phyloP scores from a whole-genome alignment of 1,139 yeast species.

The Geotrichum carabidarum region DNA sequence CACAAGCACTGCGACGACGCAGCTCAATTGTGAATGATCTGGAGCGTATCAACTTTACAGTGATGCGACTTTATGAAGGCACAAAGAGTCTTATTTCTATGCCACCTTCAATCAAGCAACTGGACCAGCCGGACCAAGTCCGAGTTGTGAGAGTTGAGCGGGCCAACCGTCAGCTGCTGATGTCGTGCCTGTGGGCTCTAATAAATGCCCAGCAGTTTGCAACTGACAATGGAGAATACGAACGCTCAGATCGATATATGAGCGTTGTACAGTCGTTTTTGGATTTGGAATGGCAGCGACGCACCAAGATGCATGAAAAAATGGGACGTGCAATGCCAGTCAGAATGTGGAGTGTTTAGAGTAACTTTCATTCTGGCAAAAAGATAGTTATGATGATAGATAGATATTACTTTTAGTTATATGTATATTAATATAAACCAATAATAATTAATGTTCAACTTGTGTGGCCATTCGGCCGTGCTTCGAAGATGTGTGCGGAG shows the following conservation, averaged over 20 bases:
- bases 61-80: slow-evolving; percentile 5
- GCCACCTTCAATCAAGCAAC: neutral
- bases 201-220: slow-evolving; percentile 2
- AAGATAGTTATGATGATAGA: neutral
- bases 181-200: slow-evolving; percentile 16
- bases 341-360: slow-evolving; percentile 5
- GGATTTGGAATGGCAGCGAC: slow-evolving; percentile 13
- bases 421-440: neutral
- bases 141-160: slow-evolving; percentile 15
- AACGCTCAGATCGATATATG: neutral
- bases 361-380: neutral
- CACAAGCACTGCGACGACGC: neutral
- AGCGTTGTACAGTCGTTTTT: slow-evolving; percentile 6
- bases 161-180: slow-evolving; percentile 8
- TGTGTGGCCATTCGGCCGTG: neutral
- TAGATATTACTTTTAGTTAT: neutral
- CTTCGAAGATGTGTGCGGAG: too few species aligned
- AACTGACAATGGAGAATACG: neutral
- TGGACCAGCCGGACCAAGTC: slow-evolving; percentile 6
- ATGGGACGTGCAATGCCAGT: slow-evolving; percentile 8
- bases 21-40: neutral
- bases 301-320: slow-evolving; percentile 11
- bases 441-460: neutral
- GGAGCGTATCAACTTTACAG: slow-evolving; percentile 9
- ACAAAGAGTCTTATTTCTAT: slow-evolving; percentile 8